phyloP scores from a whole-genome alignment of 163 green algal genomes.

The Scenedesmus sp. region DNA sequence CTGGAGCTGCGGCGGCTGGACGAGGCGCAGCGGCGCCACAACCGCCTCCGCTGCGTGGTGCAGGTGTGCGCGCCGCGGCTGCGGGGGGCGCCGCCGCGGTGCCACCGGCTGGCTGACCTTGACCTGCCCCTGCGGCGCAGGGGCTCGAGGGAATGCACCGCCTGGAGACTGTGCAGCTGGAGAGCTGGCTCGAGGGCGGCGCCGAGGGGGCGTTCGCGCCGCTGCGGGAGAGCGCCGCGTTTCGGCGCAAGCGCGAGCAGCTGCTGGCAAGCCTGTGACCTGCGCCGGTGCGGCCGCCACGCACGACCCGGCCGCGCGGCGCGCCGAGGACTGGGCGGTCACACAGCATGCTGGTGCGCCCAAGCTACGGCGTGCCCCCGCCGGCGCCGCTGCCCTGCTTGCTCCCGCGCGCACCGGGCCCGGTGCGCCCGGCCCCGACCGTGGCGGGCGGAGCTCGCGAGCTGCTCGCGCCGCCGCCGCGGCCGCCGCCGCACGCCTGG shows the following conservation, averaged over 20 bases:
- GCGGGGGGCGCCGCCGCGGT: background rate
- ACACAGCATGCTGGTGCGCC: no score
- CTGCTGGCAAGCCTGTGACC: no score
- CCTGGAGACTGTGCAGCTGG: constrained; percentile 60
- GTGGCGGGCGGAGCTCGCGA: no score
- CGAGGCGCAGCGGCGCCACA: constrained; percentile 30
- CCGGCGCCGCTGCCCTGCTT: no score
- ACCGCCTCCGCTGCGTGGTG: constrained; percentile 42
- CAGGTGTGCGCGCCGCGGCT: constrained; percentile 23
- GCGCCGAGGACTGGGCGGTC: no score
- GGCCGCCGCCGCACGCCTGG: no score
- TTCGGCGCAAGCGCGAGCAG: constrained; percentile 52
- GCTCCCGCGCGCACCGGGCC: no score
- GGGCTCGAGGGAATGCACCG: constrained; percentile 53
- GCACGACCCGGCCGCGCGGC: no score
- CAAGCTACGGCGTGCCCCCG: no score
- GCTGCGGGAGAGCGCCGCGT: constrained; percentile 51
- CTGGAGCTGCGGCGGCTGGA: constrained; percentile 47
- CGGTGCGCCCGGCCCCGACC: no score
- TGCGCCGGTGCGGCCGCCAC: no score
- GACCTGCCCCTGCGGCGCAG: background rate
- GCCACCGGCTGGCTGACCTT: background rate
- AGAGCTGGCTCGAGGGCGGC: constrained; percentile 63
- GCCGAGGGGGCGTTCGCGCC: constrained; percentile 52
- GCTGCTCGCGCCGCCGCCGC: no score